These are phyloP conservation scores for Lippia alba DNA, from an alignment of 305 asterid species.

Conservation along the genomic window DNA sequence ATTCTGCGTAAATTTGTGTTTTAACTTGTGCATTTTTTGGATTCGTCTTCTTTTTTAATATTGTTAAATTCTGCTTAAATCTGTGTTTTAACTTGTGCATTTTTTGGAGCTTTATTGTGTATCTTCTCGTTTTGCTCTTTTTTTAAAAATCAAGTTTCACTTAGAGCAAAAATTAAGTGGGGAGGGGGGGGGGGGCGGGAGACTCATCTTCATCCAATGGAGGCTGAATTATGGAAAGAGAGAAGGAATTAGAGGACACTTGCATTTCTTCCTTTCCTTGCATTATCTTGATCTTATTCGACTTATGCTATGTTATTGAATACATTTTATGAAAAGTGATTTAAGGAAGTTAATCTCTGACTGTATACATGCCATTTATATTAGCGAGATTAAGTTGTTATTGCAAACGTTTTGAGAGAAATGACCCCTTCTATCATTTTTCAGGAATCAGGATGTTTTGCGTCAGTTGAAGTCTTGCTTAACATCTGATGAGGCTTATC, in stretches of 20 bases:
- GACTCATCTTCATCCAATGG: conserved; percentile 22
- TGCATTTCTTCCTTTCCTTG: neutral
- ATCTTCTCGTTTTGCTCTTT: conserved; percentile 19
- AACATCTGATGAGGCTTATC: conserved; percentile 73
- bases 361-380: neutral
- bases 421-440: conserved; percentile 34
- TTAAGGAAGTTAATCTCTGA: conserved; percentile 5
- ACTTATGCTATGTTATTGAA: neutral
- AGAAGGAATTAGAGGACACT: neutral
- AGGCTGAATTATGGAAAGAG: conserved; percentile 2
- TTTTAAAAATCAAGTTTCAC: conserved; percentile 20
- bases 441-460: conserved; percentile 92
- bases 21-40: conserved; percentile 8
- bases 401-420: conserved; percentile 15
- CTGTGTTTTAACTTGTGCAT: conserved; percentile 1
- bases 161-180: conserved; percentile 10
- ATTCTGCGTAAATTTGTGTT: conserved; percentile 13
- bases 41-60: conserved; percentile 39
- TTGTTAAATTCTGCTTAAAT: conserved; percentile 22
- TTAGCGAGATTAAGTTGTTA: conserved; percentile 5
- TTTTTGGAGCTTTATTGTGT: conserved; percentile 20
- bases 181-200: too few relatives aligned
- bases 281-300: conserved; percentile 7
- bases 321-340: neutral
- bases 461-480: conserved; percentile 72